These are phyloP conservation scores for Epicoccum nigrum DNA, from an alignment of 2,329 filamentous ascomycete genomes.

Conservation along the genomic window DNA sequence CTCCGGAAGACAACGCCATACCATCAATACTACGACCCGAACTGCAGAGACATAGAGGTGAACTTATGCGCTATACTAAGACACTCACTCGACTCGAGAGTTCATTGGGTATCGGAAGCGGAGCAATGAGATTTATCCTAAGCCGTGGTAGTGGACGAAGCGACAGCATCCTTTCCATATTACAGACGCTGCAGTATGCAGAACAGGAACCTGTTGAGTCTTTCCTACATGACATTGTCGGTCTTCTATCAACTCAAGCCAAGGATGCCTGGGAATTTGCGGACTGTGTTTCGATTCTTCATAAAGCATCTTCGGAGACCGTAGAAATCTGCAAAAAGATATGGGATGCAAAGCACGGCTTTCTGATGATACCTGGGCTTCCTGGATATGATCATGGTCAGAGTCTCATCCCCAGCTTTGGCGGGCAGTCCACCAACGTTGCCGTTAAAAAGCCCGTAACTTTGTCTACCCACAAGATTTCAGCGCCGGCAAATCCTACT, in stretches of 20 bases:
- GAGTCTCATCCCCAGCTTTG: too few species aligned
- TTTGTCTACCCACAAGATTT: background rate
- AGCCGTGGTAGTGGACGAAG: constrained; percentile 15
- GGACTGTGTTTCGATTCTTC: constrained; percentile 20
- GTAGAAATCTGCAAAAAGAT: constrained; percentile 30
- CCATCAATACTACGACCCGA: constrained; percentile 17
- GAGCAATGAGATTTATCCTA: constrained; percentile 26
- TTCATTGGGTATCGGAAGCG: constrained; percentile 2
- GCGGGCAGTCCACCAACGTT: background rate
- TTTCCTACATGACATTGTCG: constrained; percentile 29
- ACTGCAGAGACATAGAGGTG: background rate
- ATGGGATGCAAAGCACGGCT: constrained; percentile 27
- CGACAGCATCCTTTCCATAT: constrained; percentile 20
- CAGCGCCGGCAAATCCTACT: background rate
- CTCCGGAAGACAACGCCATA: constrained; percentile 7
- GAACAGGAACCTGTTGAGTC: constrained; percentile 20
- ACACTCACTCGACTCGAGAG: constrained; percentile 31
- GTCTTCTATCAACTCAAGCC: constrained; percentile 12
- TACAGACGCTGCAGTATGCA: constrained; percentile 21
- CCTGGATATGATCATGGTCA: background rate
- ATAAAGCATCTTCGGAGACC: constrained; percentile 19
- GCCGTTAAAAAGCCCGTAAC: background rate
- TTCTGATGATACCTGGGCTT: constrained; percentile 22
- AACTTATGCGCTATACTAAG: constrained; percentile 1
- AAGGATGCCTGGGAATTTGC: constrained; percentile 23